These are phyloP conservation scores for Colletotrichum endophyticum DNA, from an alignment of 2,329 filamentous ascomycete genomes.

Conservation along the genomic window DNA sequence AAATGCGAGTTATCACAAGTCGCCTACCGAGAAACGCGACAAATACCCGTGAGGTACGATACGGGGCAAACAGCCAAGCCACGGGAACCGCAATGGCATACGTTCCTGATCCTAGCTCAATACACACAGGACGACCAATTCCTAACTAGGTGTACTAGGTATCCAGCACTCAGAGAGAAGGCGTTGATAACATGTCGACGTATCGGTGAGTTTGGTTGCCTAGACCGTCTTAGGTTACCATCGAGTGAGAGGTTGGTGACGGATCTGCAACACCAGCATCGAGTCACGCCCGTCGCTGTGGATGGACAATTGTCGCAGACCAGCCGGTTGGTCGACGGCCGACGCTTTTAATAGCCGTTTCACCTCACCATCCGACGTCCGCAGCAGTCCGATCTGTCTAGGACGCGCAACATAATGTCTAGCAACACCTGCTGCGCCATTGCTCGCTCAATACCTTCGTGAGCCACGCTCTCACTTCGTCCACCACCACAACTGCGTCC, in stretches of 20 bases:
- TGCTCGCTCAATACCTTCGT: not conserved
- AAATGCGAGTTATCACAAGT: not conserved
- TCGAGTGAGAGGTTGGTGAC: not conserved
- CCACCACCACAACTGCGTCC: not conserved
- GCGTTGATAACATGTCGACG: not conserved
- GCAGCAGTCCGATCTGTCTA: not conserved
- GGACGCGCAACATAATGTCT: conserved; percentile 7
- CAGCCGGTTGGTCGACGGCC: conserved; percentile 1
- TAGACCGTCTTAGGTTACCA: not conserved
- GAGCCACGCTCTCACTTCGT: not conserved
- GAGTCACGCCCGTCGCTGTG: conserved; percentile 1
- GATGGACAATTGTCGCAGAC: conserved; percentile 7
- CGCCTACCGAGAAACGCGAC: not conserved
- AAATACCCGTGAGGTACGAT: not conserved
- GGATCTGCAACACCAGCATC: conserved; percentile 16
- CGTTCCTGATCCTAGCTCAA: not conserved
- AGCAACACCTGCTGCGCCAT: conserved; percentile 12
- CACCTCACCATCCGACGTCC: conserved; percentile 4
- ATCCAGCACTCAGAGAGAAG: not conserved
- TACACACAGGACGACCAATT: not conserved
- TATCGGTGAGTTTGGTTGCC: not conserved
- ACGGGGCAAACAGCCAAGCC: not conserved
- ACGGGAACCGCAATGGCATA: not conserved
- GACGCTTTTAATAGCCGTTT: conserved; percentile 20
- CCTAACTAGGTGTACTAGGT: not conserved